Evolutionary conservation across 2,329 filamentous ascomycete species (phyloP).

Genomic region (Nemania serpens): DNA sequence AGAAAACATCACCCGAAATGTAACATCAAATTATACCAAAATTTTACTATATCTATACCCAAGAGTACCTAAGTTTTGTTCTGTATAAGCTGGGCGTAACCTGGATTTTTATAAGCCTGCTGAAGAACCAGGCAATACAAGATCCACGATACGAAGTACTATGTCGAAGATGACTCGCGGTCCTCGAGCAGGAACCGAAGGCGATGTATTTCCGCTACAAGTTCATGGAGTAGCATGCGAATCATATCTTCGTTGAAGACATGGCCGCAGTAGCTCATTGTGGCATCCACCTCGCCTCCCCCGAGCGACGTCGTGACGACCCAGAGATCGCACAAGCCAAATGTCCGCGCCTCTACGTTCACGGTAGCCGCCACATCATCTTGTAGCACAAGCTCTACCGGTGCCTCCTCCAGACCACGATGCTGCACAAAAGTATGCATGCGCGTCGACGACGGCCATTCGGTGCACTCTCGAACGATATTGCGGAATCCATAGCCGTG

Average conservation of each 20-base stretch:
- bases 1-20: too few species aligned
- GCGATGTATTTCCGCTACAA: not conserved
- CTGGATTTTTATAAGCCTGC: too few species aligned
- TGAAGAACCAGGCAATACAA: too few species aligned
- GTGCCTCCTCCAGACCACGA: not conserved
- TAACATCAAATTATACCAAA: too few species aligned
- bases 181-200: not conserved
- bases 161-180: too few species aligned
- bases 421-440: slow-evolving; percentile 7
- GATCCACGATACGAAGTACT: too few species aligned
- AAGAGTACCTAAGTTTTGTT: too few species aligned
- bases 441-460: not conserved
- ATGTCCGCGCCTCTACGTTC: not conserved
- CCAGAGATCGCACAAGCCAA: slow-evolving; percentile 4
- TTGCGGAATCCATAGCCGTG: not conserved
- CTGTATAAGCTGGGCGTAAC: too few species aligned
- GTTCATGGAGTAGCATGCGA: slow-evolving; percentile 1
- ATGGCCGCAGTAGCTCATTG: not conserved
- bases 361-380: not conserved
- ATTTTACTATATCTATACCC: too few species aligned
- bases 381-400: not conserved
- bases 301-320: not conserved
- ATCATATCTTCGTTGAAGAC: not conserved
- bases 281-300: not conserved
- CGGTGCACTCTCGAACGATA: not conserved